Evolutionary conservation across 768 basidiomycete species (phyloP), one percentile per base, ranked within the genome.

Genomic region (Mrakia gelida): DNA sequence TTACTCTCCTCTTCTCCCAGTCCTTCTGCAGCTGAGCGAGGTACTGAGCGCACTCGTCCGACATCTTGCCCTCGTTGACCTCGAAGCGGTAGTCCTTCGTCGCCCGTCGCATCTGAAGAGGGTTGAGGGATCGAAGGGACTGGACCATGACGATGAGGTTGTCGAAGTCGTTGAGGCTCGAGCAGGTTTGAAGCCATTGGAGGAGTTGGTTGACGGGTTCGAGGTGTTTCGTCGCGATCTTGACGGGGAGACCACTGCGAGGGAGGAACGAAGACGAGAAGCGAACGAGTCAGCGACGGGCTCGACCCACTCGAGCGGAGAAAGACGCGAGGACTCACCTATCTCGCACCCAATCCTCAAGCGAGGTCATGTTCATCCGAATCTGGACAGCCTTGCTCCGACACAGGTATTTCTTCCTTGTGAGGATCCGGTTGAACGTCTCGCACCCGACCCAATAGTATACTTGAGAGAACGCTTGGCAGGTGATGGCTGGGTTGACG

Each of bases 401-500:
- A 85, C 97, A 98, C 5, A 98, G 86, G 82, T 93, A 96, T 83
- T 95, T 97, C 86, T 94, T 97, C 75, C 95, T 90, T n/a, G 90
- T 92, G 61, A 94, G 85, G 52, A 94, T 86, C 56, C 93, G 90
- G 82, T 94, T 94, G 85, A 94, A 93, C 61, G 91, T 88, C 90
- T 87, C 87, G 80, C 94, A 93, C 32, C 94, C 91, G 75, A 94
- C 91, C 97, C 97, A 99, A 83, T 95, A 98, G 87, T 97, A 91
- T n/a, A 97, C 90, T 84, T 99, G 97, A 1, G 94, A 95, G 90
- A 95, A 96, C 71, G 95, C 87, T 83, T 99, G 97, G 9, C 91
- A 90, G 72, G 90, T 90, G 26, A 98, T 86, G 11, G 89, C 90
- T 21, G 97, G 86, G 82, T 98, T 98, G 80, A 98, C 89, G 77